phyloP scores from a whole-genome alignment of 192 early-diverging fungal genomes.

The Coemansia sp. region DNA sequence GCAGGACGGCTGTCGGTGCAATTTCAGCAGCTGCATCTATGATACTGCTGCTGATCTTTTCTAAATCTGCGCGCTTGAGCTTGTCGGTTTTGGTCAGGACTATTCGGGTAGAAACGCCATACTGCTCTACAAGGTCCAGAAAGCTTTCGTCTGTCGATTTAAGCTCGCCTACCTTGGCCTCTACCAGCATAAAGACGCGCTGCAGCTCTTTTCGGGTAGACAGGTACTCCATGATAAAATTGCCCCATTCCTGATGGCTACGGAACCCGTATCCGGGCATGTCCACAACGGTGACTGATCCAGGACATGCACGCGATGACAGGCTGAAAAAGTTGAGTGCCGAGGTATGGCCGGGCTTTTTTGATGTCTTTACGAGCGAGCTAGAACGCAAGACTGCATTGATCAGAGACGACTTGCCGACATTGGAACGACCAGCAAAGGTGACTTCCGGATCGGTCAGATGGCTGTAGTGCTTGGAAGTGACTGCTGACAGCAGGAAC shows the following conservation, averaged over 20 bases:
- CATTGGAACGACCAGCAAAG: slow-evolving; percentile 54
- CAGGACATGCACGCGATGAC: slow-evolving; percentile 19
- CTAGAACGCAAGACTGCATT: slow-evolving; percentile 38
- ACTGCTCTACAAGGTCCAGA: slow-evolving; percentile 36
- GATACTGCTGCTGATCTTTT: slow-evolving; percentile 8
- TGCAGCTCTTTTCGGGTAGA: slow-evolving; percentile 33
- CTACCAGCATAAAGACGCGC: slow-evolving; percentile 51
- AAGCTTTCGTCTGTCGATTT: slow-evolving; percentile 45
- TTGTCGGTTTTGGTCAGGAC: slow-evolving; percentile 53
- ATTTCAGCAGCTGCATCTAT: slow-evolving; percentile 11
- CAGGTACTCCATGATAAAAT: slow-evolving; percentile 49
- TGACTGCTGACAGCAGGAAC: slow-evolving; percentile 38
- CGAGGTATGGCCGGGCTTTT: slow-evolving; percentile 49
- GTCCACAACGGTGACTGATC: slow-evolving; percentile 42
- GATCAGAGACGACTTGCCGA: slow-evolving; percentile 54
- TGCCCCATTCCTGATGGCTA: slow-evolving; percentile 51
- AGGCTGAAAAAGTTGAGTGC: slow-evolving; percentile 42
- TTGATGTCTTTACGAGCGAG: slow-evolving; percentile 48
- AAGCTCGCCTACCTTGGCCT: slow-evolving; percentile 54
- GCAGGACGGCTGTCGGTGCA: slow-evolving; percentile 29
- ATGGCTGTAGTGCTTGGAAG: slow-evolving; percentile 22
- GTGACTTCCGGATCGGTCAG: slow-evolving; percentile 39
- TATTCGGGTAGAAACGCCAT: slow-evolving; percentile 27
- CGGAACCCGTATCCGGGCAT: slow-evolving; percentile 59
- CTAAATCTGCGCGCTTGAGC: slow-evolving; percentile 27